Conservation (phyloP, 2,329 filamentous ascomycete genomes). For the Ambrosiella beaveri region DNA sequence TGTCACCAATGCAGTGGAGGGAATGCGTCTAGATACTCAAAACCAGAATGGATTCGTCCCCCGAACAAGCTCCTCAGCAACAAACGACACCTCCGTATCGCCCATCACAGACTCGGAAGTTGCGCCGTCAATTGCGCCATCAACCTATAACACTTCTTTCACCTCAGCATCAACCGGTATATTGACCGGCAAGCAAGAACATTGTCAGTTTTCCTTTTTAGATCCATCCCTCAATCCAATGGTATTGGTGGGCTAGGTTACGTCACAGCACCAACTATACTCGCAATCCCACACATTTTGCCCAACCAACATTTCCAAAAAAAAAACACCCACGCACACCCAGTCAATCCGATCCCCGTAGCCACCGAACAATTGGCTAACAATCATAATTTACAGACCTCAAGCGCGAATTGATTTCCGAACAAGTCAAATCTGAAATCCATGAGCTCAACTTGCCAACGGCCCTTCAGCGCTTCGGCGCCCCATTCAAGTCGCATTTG, state of each 20-base stretch:
- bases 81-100: conserved; percentile 5
- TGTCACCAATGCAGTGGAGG: neutral
- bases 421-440: conserved; percentile 83
- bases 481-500: conserved; percentile 80
- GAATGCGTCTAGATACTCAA: neutral
- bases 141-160: conserved; percentile 15
- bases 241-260: neutral
- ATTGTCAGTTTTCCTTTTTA: conserved; percentile 44
- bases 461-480: conserved; percentile 83
- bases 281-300: neutral
- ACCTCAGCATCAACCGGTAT: conserved; percentile 21
- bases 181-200: conserved; percentile 92
- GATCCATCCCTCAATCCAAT: neutral
- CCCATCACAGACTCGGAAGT: conserved; percentile 1
- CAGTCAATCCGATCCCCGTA: neutral
- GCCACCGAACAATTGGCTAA: neutral
- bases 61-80: conserved; percentile 3
- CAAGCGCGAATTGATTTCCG: conserved; percentile 82
- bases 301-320: neutral
- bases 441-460: conserved; percentile 86
- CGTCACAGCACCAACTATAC: neutral
- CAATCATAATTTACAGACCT: conserved; percentile 43
- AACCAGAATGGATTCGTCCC: neutral
- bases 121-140: neutral
- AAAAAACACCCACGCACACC: neutral